phyloP scores from a whole-genome alignment of 129 eudicot species.

The Mikania micrantha region DNA sequence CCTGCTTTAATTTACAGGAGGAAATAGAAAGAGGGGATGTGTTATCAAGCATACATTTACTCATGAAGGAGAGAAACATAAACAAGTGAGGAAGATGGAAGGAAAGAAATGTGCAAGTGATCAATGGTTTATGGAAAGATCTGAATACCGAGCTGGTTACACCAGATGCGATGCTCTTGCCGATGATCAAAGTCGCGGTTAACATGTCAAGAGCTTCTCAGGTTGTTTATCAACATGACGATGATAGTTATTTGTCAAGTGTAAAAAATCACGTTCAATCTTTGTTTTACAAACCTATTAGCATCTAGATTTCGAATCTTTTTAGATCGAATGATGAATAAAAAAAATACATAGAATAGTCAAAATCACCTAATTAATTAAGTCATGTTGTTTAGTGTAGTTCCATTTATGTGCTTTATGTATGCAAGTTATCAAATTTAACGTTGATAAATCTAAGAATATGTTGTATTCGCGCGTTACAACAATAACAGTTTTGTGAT shows the following conservation, averaged over 20 bases:
- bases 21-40: constrained; percentile 54
- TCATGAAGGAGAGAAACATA: constrained; percentile 35
- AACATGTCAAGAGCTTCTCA: constrained; percentile 52
- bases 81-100: constrained; percentile 37
- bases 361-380: no score
- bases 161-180: constrained; percentile 21
- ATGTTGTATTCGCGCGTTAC: no score
- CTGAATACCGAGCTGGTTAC: constrained; percentile 33
- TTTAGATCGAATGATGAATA: no score
- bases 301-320: not conserved
- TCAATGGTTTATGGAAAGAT: constrained; percentile 37
- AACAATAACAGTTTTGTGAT: no score
- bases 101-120: constrained; percentile 24
- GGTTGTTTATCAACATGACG: constrained; percentile 52
- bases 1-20: constrained; percentile 29
- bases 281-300: constrained; percentile 42
- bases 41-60: constrained; percentile 47
- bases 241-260: constrained; percentile 36
- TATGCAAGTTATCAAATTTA: no score
- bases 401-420: no score
- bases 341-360: no score
- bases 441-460: no score
- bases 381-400: no score
- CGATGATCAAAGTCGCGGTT: constrained; percentile 30
- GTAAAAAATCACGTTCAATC: constrained; percentile 43